phyloP scores from a whole-genome alignment of 441 rosid genomes.

The Corymbia calophylla region DNA sequence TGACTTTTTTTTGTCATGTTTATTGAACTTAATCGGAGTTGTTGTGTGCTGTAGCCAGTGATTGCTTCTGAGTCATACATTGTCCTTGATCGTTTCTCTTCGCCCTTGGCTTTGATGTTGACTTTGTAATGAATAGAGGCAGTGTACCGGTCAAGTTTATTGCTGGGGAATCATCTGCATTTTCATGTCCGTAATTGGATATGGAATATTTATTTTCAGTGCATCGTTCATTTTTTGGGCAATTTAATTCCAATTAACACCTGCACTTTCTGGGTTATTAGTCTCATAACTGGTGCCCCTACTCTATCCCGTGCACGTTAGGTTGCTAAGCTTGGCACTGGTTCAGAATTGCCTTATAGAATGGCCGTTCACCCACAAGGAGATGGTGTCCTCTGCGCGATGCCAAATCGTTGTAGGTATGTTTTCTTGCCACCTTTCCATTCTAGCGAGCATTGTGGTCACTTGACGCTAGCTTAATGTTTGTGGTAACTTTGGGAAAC shows the following conservation, averaged over 20 bases:
- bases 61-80: background rate
- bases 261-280: background rate
- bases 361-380: conserved; percentile 73
- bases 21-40: background rate
- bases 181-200: background rate
- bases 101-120: background rate
- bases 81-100: background rate
- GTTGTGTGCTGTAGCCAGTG: background rate
- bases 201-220: background rate
- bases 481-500: background rate
- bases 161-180: background rate
- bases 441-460: background rate
- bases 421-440: background rate
- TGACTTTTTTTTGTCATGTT: background rate
- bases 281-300: background rate
- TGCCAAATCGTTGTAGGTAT: conserved; percentile 66
- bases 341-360: conserved; percentile 72
- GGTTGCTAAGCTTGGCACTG: conserved; percentile 42
- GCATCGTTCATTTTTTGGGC: background rate
- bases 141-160: background rate
- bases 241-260: background rate
- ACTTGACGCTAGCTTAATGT: background rate
- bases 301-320: conserved; percentile 7
- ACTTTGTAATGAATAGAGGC: background rate
- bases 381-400: conserved; percentile 66